Conservation (phyloP, 495 filamentous ascomycete species). For the Trichocladium uniseriatum region DNA sequence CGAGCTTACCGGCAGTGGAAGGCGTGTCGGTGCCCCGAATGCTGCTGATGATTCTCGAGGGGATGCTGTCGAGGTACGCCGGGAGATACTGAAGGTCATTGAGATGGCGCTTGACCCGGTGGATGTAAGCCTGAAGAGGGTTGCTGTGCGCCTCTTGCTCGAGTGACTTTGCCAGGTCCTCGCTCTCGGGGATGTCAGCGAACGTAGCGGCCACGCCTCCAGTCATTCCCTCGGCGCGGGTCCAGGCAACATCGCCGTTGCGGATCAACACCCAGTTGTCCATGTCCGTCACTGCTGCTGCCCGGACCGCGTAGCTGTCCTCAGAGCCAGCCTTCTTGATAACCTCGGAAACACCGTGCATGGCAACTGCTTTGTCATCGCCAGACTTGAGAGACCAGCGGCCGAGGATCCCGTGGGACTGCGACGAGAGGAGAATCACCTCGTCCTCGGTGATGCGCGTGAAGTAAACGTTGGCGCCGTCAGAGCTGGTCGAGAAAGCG, state of each 20-base stretch:
- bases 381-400: slow-evolving; percentile 52
- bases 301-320: slow-evolving; percentile 63
- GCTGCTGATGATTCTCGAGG: slow-evolving; percentile 55
- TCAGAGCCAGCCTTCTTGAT: slow-evolving; percentile 46
- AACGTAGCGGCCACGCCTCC: slow-evolving; percentile 67
- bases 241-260: slow-evolving; percentile 74
- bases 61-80: slow-evolving; percentile 56
- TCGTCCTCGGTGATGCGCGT: slow-evolving; percentile 67
- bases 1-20: slow-evolving; percentile 41
- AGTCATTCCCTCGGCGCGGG: slow-evolving; percentile 69
- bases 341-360: slow-evolving; percentile 76
- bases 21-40: slow-evolving; percentile 49
- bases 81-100: slow-evolving; percentile 74
- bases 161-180: slow-evolving; percentile 68
- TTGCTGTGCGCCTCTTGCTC: slow-evolving; percentile 80
- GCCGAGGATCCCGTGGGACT: slow-evolving; percentile 63
- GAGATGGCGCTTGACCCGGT: slow-evolving; percentile 74
- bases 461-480: slow-evolving; percentile 78
- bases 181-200: slow-evolving; percentile 61
- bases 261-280: slow-evolving; percentile 79
- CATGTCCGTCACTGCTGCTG: slow-evolving; percentile 54
- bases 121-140: slow-evolving; percentile 68
- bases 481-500: slow-evolving; percentile 68
- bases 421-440: slow-evolving; percentile 62
- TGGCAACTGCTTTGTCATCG: slow-evolving; percentile 31